These are phyloP conservation scores for Daldinia caldariorum DNA, from an alignment of 495 filamentous ascomycete species.

Conservation along the genomic window DNA sequence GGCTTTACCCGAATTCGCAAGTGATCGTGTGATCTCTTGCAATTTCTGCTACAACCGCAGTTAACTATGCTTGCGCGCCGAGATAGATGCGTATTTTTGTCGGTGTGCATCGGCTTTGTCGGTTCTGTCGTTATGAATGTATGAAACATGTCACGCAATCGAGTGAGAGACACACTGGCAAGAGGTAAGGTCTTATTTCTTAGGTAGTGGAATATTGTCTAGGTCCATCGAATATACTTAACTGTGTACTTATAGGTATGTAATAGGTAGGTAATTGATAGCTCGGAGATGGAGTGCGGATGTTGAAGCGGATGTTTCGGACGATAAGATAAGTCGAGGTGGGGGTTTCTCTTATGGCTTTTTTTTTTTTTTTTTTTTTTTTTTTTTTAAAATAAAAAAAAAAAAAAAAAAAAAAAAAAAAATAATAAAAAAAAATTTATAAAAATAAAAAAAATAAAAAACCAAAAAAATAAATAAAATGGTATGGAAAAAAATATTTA, in stretches of 20 bases:
- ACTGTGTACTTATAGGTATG: conserved; percentile 1
- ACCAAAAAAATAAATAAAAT: too few relatives aligned
- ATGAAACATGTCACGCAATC: neutral
- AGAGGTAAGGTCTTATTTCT: neutral
- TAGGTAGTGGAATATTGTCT: neutral
- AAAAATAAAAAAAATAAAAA: too few relatives aligned
- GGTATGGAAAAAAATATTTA: too few relatives aligned
- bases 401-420: too few relatives aligned
- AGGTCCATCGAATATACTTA: neutral
- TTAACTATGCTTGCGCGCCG: conserved; percentile 15
- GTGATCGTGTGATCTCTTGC: conserved; percentile 48
- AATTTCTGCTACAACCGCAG: conserved; percentile 34
- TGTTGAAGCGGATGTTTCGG: conserved; percentile 2
- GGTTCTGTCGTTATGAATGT: neutral
- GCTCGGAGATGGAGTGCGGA: neutral
- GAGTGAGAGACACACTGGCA: neutral
- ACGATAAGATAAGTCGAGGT: conserved; percentile 9
- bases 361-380: neutral
- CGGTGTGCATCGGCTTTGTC: too few relatives aligned
- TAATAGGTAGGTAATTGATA: neutral
- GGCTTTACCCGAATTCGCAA: conserved; percentile 44
- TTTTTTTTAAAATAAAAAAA: too few relatives aligned
- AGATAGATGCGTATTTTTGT: conserved; percentile 3
- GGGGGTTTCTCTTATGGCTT: neutral
- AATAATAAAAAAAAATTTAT: too few relatives aligned